phyloP scores from a whole-genome alignment of 2,329 filamentous ascomycete species.

The Penicillium occitanis region DNA sequence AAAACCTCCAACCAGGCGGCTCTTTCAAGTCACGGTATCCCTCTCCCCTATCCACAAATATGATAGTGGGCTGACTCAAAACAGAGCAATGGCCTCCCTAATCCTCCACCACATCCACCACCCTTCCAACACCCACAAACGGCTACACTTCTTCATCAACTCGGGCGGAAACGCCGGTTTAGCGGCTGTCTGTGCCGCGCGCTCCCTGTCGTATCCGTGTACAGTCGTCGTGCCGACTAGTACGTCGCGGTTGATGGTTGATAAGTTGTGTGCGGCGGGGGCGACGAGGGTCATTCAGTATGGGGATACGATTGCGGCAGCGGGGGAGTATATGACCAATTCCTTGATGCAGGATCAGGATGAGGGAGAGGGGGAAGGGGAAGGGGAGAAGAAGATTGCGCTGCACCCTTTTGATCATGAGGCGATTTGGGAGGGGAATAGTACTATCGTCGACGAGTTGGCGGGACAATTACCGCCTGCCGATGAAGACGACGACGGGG shows the following conservation, averaged over 20 bases:
- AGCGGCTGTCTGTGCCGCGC: slow-evolving; percentile 72
- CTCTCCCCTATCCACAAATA: too few relatives aligned
- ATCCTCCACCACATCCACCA: slow-evolving; percentile 56
- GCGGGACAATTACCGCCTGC: slow-evolving; percentile 41
- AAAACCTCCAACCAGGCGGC: slow-evolving; percentile 78
- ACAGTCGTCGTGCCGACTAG: slow-evolving; percentile 72
- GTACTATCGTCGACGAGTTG: slow-evolving; percentile 47
- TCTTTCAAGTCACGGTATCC: slow-evolving; percentile 73
- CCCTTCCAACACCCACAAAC: slow-evolving; percentile 42
- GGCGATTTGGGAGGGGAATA: slow-evolving; percentile 48
- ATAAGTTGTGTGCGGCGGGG: slow-evolving; percentile 68
- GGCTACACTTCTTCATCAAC: slow-evolving; percentile 72
- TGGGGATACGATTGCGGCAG: slow-evolving; percentile 67
- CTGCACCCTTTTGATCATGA: slow-evolving; percentile 49
- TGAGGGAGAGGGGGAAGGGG: slow-evolving; percentile 26
- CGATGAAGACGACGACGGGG: slow-evolving; percentile 33
- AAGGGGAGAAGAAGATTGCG: slow-evolving; percentile 40
- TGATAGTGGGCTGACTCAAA: background rate
- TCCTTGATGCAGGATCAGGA: slow-evolving; percentile 40
- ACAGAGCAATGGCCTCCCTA: slow-evolving; percentile 67
- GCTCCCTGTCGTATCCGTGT: slow-evolving; percentile 61
- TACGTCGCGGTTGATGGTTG: slow-evolving; percentile 68
- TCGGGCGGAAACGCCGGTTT: slow-evolving; percentile 84
- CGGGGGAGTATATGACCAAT: slow-evolving; percentile 65
- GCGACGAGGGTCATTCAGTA: slow-evolving; percentile 64